phyloP scores from a whole-genome alignment of 441 rosid genomes.

The Croton laevigatus region DNA sequence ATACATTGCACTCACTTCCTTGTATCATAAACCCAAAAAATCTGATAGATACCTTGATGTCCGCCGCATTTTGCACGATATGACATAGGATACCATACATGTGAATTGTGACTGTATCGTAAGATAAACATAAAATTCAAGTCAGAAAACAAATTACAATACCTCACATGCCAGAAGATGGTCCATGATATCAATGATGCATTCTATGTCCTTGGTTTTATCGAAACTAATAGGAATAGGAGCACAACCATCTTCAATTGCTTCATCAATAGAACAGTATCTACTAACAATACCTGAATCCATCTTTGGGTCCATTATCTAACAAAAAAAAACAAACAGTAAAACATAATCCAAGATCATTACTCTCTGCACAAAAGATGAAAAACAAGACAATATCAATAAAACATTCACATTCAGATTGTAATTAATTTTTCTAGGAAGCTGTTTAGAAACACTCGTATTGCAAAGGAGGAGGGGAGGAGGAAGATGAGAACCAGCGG shows the following conservation, averaged over 20 bases:
- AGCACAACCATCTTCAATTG: conserved; percentile 83
- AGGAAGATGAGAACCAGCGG: no score
- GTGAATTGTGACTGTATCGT: neutral
- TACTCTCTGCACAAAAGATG: neutral
- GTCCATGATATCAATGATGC: conserved; percentile 87
- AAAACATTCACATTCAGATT: neutral
- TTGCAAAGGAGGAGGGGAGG: neutral
- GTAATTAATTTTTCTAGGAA: neutral
- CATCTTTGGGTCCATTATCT: conserved; percentile 99
- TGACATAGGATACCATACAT: neutral
- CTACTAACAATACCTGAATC: conserved; percentile 85
- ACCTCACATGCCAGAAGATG: conserved; percentile 97
- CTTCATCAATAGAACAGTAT: conserved; percentile 88
- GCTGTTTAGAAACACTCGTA: neutral
- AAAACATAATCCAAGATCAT: conserved; percentile 3
- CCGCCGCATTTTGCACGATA: neutral
- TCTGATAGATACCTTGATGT: neutral
- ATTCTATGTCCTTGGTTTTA: conserved; percentile 61
- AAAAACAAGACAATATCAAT: neutral
- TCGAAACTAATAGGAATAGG: conserved; percentile 76
- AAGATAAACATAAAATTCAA: neutral
- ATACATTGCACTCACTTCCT: neutral
- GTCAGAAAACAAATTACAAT: conserved; percentile 14
- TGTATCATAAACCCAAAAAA: neutral
- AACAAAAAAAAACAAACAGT: conserved; percentile 25